These are phyloP conservation scores for Septoria petroselini DNA, from an alignment of 2,329 filamentous ascomycete species.

Conservation along the genomic window DNA sequence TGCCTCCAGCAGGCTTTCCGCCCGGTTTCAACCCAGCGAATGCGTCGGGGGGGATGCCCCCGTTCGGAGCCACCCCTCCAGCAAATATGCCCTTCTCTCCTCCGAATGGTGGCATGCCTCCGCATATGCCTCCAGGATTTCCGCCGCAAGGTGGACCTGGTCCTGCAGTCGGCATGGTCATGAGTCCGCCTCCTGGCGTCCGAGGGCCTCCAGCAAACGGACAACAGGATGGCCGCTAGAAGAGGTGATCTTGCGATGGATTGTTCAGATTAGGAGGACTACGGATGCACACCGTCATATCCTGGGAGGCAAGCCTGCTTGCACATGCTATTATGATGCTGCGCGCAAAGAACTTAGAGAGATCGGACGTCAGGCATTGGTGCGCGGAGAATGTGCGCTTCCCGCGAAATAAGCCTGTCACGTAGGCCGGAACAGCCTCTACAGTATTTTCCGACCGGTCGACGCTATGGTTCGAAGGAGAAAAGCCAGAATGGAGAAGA, in stretches of 20 bases:
- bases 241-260: neutral
- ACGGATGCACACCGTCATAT: too few species aligned
- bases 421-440: too few species aligned
- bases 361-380: too few species aligned
- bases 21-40: constrained; percentile 38
- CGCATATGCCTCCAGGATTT: constrained; percentile 19
- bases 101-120: constrained; percentile 28
- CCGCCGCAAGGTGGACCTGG: constrained; percentile 22
- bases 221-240: constrained; percentile 13
- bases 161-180: constrained; percentile 19
- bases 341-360: too few species aligned
- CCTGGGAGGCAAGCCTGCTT: too few species aligned
- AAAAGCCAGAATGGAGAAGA: too few species aligned
- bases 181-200: constrained; percentile 23
- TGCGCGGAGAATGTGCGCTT: too few species aligned
- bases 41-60: constrained; percentile 18
- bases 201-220: constrained; percentile 20
- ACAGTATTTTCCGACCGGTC: too few species aligned
- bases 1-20: constrained; percentile 39
- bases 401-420: too few species aligned
- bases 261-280: neutral
- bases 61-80: constrained; percentile 32
- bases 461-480: too few species aligned
- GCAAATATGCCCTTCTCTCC: constrained; percentile 37
- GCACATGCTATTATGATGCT: too few species aligned